Evolutionary conservation across 2,329 filamentous ascomycete species (phyloP), one percentile per base, ranked within the genome.

Genomic region (Bipolaris victoriae): DNA sequence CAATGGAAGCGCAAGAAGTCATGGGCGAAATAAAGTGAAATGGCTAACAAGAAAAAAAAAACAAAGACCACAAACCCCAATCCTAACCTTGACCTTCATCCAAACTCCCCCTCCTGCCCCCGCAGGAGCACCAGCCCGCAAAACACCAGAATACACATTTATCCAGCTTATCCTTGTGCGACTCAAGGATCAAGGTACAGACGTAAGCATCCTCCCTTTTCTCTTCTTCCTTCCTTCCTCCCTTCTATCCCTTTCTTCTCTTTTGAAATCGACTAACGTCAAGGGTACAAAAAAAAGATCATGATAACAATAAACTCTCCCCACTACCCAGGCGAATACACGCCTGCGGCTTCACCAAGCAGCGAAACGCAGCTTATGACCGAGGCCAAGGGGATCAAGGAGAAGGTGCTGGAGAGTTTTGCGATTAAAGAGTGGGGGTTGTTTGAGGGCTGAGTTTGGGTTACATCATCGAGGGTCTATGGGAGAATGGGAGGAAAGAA

Each of bases 281-380:
- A 20, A 20, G 20, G 20, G 3, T 20, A 2, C 2, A 20, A 20
- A 20, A 26, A 33, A 15, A 33, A 52, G 53, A 79, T 98, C 37
- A 80, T 97, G 45, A 86, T 97, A 61, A 90, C 90, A 39, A 86
- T 97, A 71, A 97, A 97, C 77, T 90, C 96, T 46, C 94, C 93
- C 26, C 89, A 95, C 72, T 88, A 92, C 65, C 83, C 86, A 66
- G 88, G 88, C 61, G 86, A 90, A 74, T 92, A 92, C 72, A 82
- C 88, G 67, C 85, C 88, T 75, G 88, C 89, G 7, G 87, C 18
- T 3, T 26, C 88, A 6, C 88, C 91, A 31, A 86, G 94, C 15
- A 56, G 52, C 13, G 49, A 64, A 7, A 74, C 73, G 44, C 83
- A 86, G 75, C 78, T 90, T 62, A 88, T 91, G 68, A 88, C 88